Conservation (phyloP, 257 asterid species). For the Solanum phureja region DNA sequence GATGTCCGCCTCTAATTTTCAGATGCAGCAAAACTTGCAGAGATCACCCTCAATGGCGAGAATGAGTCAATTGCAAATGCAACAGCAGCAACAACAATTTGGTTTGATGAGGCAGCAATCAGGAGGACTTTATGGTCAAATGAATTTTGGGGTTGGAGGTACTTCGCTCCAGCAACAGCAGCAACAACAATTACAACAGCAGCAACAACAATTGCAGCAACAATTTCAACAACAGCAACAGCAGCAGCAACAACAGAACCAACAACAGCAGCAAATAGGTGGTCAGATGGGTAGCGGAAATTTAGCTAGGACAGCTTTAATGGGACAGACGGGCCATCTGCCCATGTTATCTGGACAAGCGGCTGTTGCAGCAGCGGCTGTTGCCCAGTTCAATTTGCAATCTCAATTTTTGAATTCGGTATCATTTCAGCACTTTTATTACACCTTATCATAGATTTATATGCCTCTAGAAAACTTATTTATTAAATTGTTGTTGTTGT, state of each 20-base stretch:
- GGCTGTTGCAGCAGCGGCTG: conserved; percentile 30
- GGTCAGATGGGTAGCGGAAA: conserved; percentile 50
- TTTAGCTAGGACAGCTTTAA: conserved; percentile 51
- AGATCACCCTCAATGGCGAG: conserved; percentile 62
- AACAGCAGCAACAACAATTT: conserved; percentile 29
- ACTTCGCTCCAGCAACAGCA: conserved; percentile 29
- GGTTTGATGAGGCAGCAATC: conserved; percentile 21
- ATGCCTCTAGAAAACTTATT: not conserved
- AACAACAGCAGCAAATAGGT: conserved; percentile 24
- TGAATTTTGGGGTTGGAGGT: conserved; percentile 60
- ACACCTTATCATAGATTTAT: not conserved
- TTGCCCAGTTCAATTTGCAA: conserved; percentile 70
- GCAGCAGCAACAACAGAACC: conserved; percentile 28
- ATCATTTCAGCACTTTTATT: not conserved
- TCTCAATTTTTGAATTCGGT: conserved; percentile 72
- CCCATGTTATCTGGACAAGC: conserved; percentile 75
- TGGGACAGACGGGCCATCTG: conserved; percentile 78
- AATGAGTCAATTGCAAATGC: conserved; percentile 60
- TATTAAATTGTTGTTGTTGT: not conserved
- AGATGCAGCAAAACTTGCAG: conserved; percentile 20
- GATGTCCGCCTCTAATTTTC: conserved; percentile 17
- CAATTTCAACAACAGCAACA: conserved; percentile 25
- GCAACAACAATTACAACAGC: conserved; percentile 18
- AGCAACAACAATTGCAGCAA: conserved; percentile 22
- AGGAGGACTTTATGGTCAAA: conserved; percentile 57